Evolutionary conservation across 116 monocot species (phyloP), one percentile per base, ranked within the genome.

Genomic region (Posidonia oceanica): DNA sequence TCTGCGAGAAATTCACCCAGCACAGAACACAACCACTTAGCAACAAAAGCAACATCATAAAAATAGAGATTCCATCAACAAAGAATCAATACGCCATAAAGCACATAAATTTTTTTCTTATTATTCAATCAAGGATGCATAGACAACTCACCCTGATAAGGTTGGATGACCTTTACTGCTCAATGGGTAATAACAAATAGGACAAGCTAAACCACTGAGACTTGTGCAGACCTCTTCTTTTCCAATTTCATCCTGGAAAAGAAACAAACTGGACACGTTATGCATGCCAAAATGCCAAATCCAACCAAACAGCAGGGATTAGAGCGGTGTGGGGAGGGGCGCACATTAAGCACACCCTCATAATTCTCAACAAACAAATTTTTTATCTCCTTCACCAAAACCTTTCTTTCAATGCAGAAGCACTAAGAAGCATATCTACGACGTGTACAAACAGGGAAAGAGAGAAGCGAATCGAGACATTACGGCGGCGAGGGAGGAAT

Each of bases 181-280:
- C 11, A 65, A 18, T 42, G 65, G 65, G 14, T 41, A 3, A 18
- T 40, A 65, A n/a, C 65, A 65, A 41, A 65, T 65, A n/a, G 65
- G 65, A 41, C 65, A 65, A 40, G 42, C 65, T 11, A 65, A 44
- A 18, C 8, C 42, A 10, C 40, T 18, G 12, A 65, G 41, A 65
- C 18, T 65, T n/a, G 41, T 41, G 2, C 39, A 65, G n/a, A 20
- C 42, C 5, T 65, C 65, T 40, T 65, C 65, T 8, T 42, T 41
- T 40, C 40, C 41, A 65, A 41, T 20, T 18, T 13, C 17, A 15
- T 42, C 42, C 65, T 65, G 65, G 5, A 17, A 40, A 65, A n/a
- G n/a, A 60, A 22, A 1, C 57, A 42, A 18, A 65, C 36, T 3
- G 18, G 15, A 17, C 17, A 29, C 29, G 29, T 29, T 29, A 29